Evolutionary conservation across 345 rosid genomes (phyloP).

Genomic region (Gossypium longicalyx): DNA sequence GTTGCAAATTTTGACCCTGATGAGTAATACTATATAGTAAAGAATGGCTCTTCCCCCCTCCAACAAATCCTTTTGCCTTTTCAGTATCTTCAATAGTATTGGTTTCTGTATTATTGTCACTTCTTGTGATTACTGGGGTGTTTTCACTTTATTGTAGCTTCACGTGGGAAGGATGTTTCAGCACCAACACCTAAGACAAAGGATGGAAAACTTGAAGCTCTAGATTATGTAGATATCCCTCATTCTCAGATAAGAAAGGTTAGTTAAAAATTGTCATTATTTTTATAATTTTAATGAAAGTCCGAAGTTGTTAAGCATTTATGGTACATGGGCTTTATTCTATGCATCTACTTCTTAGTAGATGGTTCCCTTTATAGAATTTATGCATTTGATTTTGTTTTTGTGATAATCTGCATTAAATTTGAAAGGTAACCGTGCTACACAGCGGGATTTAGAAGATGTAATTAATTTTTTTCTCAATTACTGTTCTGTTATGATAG

Average conservation of each 20-base stretch:
- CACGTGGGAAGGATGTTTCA: constrained; percentile 60
- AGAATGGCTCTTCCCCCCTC: neutral
- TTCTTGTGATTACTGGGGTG: constrained; percentile 11
- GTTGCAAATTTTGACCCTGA: neutral
- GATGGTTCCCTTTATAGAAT: neutral
- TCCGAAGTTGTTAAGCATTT: neutral
- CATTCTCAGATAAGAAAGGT: constrained; percentile 97
- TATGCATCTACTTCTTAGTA: neutral
- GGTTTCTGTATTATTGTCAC: constrained; percentile 3
- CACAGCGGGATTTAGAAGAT: neutral
- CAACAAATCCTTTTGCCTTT: neutral
- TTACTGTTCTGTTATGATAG: neutral
- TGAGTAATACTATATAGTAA: neutral
- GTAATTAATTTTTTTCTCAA: neutral
- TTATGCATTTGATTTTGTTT: neutral
- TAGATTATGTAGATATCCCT: constrained; percentile 89
- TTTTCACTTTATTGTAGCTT: constrained; percentile 45
- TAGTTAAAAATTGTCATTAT: neutral
- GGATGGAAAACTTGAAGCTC: constrained; percentile 39
- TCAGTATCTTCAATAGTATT: neutral
- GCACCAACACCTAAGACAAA: constrained; percentile 46
- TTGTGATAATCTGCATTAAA: neutral
- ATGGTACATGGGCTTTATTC: neutral
- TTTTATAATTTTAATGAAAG: neutral
- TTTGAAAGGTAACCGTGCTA: neutral